Percentiles rank a stretch among this genome's conserved stretches.
phyloP scores from a whole-genome alignment of 768 basidiomycete species.

The Tricholoma matsutake region DNA sequence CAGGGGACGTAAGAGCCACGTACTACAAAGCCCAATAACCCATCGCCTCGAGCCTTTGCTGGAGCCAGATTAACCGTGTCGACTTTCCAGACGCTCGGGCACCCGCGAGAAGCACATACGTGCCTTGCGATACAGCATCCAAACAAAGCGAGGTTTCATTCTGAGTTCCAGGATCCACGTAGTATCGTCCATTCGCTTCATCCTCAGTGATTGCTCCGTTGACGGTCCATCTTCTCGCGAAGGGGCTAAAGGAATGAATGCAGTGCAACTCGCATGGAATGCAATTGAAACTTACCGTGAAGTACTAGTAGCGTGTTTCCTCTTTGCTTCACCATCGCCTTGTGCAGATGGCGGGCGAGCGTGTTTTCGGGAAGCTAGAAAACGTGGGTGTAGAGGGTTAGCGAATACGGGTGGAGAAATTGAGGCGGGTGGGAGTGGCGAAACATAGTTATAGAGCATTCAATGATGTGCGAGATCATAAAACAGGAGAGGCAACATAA shows the following conservation, averaged over 20 bases:
- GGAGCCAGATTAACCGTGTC: background rate
- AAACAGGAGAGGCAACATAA: too few relatives aligned
- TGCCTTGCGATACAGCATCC: background rate
- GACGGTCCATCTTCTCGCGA: conserved; percentile 1
- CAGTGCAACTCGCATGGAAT: background rate
- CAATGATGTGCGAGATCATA: background rate
- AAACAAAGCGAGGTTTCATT: conserved; percentile 1
- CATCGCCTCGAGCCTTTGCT: background rate
- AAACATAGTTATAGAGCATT: background rate
- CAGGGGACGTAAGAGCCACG: background rate
- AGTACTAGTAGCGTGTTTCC: too few relatives aligned
- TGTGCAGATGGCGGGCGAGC: background rate
- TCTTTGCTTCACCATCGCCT: background rate
- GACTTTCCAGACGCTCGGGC: background rate
- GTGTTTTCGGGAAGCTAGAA: background rate
- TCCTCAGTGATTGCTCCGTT: background rate
- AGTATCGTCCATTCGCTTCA: background rate
- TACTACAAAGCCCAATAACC: conserved; percentile 2
- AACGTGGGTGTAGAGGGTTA: background rate
- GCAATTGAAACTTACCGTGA: background rate
- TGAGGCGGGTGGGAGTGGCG: background rate
- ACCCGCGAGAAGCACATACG: background rate
- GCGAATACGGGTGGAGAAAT: background rate
- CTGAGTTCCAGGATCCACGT: background rate
- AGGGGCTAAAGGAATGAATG: conserved; percentile 1